phyloP scores from a whole-genome alignment of 2,329 filamentous ascomycete species.

The Paraphoma sp. region DNA sequence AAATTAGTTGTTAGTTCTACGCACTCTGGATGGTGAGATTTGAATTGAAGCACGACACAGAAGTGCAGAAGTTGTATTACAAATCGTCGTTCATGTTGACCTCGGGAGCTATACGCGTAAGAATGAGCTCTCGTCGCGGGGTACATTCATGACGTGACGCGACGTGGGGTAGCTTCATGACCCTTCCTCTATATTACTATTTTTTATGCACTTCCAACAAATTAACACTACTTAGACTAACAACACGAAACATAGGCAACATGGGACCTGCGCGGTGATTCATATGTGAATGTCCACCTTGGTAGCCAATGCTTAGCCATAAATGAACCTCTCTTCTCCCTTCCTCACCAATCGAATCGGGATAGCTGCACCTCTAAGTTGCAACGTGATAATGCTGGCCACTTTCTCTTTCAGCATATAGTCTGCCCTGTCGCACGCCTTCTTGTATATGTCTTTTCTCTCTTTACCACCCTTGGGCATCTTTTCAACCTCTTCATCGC shows the following conservation, averaged over 20 bases:
- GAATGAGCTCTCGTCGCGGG: conserved; percentile 11
- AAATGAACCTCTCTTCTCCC: conserved; percentile 70
- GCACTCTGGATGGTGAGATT: background rate
- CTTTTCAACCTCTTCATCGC: conserved; percentile 49
- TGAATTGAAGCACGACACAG: conserved; percentile 1
- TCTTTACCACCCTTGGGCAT: conserved; percentile 54
- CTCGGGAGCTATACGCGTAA: background rate
- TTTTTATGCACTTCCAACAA: no score
- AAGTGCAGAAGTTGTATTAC: conserved; percentile 3
- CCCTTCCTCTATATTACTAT: no score
- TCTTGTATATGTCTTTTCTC: conserved; percentile 63
- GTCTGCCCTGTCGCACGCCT: conserved; percentile 64
- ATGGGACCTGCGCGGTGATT: no score
- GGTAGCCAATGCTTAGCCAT: background rate
- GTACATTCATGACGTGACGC: conserved; percentile 23
- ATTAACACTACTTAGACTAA: no score
- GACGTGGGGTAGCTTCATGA: conserved; percentile 24
- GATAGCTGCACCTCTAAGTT: conserved; percentile 67
- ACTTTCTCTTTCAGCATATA: conserved; percentile 61
- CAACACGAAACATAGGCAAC: no score
- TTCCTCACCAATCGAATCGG: conserved; percentile 72
- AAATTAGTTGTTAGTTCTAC: background rate
- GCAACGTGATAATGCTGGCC: conserved; percentile 72
- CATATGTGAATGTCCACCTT: no score
- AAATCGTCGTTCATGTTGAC: conserved; percentile 1